These are phyloP conservation scores for Boletus rubropictus DNA, from an alignment of 768 basidiomycete species.

Conservation along the genomic window DNA sequence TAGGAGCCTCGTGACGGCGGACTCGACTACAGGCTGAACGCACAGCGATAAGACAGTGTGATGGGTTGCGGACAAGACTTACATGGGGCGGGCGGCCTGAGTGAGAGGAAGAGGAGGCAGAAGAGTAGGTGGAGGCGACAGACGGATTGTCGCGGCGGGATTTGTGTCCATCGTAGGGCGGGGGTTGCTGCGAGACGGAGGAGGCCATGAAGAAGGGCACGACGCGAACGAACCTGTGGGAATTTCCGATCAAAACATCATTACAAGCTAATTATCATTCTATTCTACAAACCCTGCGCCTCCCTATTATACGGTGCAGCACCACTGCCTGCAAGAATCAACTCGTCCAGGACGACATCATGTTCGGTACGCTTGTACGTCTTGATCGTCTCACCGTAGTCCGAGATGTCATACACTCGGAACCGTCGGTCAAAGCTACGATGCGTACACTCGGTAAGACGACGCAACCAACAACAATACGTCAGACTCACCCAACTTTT, in stretches of 20 bases:
- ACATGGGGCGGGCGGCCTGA: conserved; percentile 23
- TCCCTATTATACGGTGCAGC: conserved; percentile 34
- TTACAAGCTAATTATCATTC: neutral
- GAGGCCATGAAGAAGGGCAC: conserved; percentile 17
- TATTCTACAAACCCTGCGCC: neutral
- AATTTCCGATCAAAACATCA: conserved; percentile 3
- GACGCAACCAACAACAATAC: neutral
- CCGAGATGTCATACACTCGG: conserved; percentile 79
- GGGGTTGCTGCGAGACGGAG: conserved; percentile 14
- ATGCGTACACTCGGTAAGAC: neutral
- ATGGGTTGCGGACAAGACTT: conserved; percentile 7
- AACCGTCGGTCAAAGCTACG: conserved; percentile 84
- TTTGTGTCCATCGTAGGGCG: conserved; percentile 32
- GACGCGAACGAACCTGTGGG: conserved; percentile 8
- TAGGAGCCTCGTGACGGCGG: conserved; percentile 85
- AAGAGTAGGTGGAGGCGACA: conserved; percentile 43
- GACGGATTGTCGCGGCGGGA: conserved; percentile 52
- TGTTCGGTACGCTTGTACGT: conserved; percentile 82
- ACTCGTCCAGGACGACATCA: conserved; percentile 58
- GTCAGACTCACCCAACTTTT: conserved; percentile 54
- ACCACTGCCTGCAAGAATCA: conserved; percentile 51
- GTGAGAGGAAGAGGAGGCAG: conserved; percentile 23
- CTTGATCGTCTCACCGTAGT: conserved; percentile 87
- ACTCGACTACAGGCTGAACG: conserved; percentile 72
- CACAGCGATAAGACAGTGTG: neutral